phyloP scores from a whole-genome alignment of 768 basidiomycete species.

The Tricholoma terreum region DNA sequence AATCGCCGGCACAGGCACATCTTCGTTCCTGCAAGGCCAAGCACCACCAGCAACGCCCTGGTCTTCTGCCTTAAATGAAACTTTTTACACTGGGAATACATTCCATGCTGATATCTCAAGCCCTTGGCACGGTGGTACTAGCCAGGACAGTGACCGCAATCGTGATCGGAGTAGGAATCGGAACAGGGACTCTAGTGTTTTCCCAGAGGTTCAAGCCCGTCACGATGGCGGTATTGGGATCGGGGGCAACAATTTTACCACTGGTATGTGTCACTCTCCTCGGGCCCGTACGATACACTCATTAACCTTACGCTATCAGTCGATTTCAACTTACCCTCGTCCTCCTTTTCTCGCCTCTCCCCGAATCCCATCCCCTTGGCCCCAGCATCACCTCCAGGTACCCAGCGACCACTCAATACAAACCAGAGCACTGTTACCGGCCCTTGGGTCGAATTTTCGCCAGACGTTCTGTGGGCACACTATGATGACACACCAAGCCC shows the following conservation, averaged over 20 bases:
- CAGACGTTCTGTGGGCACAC: constrained; percentile 1
- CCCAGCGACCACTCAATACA: not conserved
- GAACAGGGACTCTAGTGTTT: not conserved
- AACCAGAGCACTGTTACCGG: not conserved
- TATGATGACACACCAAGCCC: constrained; percentile 4
- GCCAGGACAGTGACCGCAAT: not conserved
- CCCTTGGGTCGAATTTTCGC: not conserved
- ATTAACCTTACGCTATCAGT: not conserved
- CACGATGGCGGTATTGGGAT: not conserved
- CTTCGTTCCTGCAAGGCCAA: not conserved
- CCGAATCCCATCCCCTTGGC: not conserved
- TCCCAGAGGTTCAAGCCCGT: not conserved
- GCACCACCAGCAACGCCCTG: not conserved
- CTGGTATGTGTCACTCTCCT: not conserved
- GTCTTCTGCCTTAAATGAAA: not conserved
- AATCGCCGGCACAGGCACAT: not conserved
- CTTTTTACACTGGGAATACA: not conserved
- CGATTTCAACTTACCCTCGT: not conserved
- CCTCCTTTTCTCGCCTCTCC: not conserved
- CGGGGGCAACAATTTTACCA: too few relatives aligned
- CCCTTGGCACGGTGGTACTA: not conserved
- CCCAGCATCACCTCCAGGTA: not conserved
- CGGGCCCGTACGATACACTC: too few relatives aligned
- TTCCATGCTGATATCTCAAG: not conserved
- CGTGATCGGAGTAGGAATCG: not conserved